A percentile compares a stretch with the other conserved stretches of the same genome.
Evolutionary conservation across 768 basidiomycete genomes (phyloP).

Genomic region (Podaxis carcinomalis): DNA sequence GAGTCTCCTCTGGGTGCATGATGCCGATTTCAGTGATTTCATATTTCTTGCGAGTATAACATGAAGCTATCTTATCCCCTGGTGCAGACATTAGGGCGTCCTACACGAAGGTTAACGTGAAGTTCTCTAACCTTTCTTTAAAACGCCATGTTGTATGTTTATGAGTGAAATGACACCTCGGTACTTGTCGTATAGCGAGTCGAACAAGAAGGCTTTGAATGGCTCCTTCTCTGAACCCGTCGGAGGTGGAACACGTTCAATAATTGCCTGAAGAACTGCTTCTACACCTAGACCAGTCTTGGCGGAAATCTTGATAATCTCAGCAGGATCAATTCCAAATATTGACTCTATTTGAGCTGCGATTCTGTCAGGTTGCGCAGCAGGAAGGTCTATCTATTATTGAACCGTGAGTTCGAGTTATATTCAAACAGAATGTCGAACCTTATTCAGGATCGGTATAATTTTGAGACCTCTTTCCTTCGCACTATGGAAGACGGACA

Average conservation of each 20-base stretch:
- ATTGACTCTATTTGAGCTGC: slow-evolving; percentile 77
- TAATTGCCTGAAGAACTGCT: slow-evolving; percentile 70
- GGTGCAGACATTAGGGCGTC: slow-evolving; percentile 1
- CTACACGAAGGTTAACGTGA: not conserved
- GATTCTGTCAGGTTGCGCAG: slow-evolving; percentile 78
- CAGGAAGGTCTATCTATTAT: slow-evolving; percentile 84
- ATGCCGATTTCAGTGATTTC: slow-evolving; percentile 87
- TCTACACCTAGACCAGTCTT: slow-evolving; percentile 89
- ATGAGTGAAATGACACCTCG: slow-evolving; percentile 94
- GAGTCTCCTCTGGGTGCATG: slow-evolving; percentile 86
- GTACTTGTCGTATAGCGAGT: slow-evolving; percentile 95
- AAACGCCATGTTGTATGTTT: slow-evolving; percentile 71
- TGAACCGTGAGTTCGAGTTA: slow-evolving; percentile 3
- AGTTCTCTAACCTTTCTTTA: slow-evolving; percentile 65
- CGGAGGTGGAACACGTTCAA: slow-evolving; percentile 84
- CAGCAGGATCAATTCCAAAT: slow-evolving; percentile 72
- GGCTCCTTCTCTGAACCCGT: slow-evolving; percentile 44
- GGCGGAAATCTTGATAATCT: slow-evolving; percentile 81
- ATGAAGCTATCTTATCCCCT: slow-evolving; percentile 91
- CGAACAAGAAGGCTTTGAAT: slow-evolving; percentile 86
- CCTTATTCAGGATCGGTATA: slow-evolving; percentile 93
- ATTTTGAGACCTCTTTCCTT: slow-evolving; percentile 75
- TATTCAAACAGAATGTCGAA: slow-evolving; percentile 20
- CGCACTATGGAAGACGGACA: slow-evolving; percentile 91
- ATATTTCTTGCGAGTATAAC: slow-evolving; percentile 81